phyloP scores from a whole-genome alignment of 306 rosid genomes.

The Coriaria nepalensis region DNA sequence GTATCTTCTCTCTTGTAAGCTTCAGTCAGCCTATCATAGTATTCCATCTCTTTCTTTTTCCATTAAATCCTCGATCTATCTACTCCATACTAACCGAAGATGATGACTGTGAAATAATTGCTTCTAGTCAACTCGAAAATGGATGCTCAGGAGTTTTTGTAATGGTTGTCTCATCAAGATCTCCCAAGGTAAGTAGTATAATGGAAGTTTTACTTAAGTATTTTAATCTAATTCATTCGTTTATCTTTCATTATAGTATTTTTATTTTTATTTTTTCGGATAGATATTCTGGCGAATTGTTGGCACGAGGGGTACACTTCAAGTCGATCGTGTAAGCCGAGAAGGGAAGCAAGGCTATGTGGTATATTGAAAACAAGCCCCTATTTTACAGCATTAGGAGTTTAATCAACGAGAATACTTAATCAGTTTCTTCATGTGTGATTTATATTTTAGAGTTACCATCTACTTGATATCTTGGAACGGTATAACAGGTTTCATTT shows the following conservation, averaged over 20 bases:
- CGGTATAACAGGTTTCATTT: slow-evolving; percentile 35
- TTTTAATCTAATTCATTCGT: too few species aligned
- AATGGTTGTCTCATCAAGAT: slow-evolving; percentile 75
- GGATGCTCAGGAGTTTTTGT: slow-evolving; percentile 88
- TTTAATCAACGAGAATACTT: background rate
- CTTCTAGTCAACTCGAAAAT: slow-evolving; percentile 79
- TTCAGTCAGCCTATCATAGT: too few species aligned
- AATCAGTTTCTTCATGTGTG: background rate
- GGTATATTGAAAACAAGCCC: slow-evolving; percentile 25
- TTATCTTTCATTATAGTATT: too few species aligned
- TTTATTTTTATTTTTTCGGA: slow-evolving; percentile 13
- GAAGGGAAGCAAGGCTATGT: slow-evolving; percentile 69
- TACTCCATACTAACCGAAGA: background rate
- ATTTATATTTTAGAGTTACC: background rate
- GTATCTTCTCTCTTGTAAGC: slow-evolving; percentile 75
- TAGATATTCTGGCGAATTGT: slow-evolving; percentile 84
- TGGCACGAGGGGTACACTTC: slow-evolving; percentile 73
- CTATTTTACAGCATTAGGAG: background rate
- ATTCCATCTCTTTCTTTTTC: background rate
- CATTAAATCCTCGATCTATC: background rate
- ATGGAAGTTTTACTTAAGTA: too few species aligned
- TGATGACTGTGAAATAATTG: slow-evolving; percentile 21
- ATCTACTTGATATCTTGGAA: slow-evolving; percentile 3
- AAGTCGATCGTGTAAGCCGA: slow-evolving; percentile 75
- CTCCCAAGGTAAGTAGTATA: slow-evolving; percentile 88